A percentile compares a stretch with the other conserved stretches of the same genome.
These are phyloP conservation scores for Sphaerulina musiva DNA, from an alignment of 2,329 filamentous ascomycete genomes.

Conservation along the genomic window DNA sequence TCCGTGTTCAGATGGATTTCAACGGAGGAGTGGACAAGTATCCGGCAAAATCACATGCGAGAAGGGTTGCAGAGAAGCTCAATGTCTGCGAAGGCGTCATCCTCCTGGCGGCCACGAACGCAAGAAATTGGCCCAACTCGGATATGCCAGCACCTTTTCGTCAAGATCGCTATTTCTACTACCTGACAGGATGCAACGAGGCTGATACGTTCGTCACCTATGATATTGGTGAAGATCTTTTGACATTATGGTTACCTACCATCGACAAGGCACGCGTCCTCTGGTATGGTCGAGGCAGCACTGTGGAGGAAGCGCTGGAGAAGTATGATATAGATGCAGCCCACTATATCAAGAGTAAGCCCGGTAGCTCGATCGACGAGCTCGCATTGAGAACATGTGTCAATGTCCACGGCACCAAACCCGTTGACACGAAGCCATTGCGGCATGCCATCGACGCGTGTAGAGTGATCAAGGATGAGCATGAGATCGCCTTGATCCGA, in stretches of 20 bases:
- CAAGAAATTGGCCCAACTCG: slow-evolving; percentile 53
- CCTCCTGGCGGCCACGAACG: slow-evolving; percentile 63
- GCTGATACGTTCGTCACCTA: slow-evolving; percentile 77
- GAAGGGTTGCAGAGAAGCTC: slow-evolving; percentile 70
- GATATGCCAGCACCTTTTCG: slow-evolving; percentile 76
- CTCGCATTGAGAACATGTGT: not conserved
- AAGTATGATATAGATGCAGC: slow-evolving; percentile 77
- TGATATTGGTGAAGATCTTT: slow-evolving; percentile 63
- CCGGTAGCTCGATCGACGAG: not conserved
- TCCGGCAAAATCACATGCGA: slow-evolving; percentile 81
- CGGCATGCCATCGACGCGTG: slow-evolving; percentile 69
- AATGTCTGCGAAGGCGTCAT: slow-evolving; percentile 61
- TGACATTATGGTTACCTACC: slow-evolving; percentile 86
- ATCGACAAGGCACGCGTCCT: slow-evolving; percentile 83
- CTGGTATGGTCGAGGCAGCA: slow-evolving; percentile 84
- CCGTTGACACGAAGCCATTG: slow-evolving; percentile 36
- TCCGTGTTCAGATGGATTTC: slow-evolving; percentile 9
- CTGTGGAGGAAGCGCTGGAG: slow-evolving; percentile 63
- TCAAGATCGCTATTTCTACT: slow-evolving; percentile 80
- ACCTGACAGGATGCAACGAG: slow-evolving; percentile 77
- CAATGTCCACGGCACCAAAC: not conserved
- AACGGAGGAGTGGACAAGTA: slow-evolving; percentile 44
- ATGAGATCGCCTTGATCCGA: slow-evolving; percentile 76
- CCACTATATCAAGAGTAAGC: slow-evolving; percentile 36
- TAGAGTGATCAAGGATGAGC: slow-evolving; percentile 75